Conservation (phyloP, 805 yeast species). For the Jamesozyma lodderae region DNA sequence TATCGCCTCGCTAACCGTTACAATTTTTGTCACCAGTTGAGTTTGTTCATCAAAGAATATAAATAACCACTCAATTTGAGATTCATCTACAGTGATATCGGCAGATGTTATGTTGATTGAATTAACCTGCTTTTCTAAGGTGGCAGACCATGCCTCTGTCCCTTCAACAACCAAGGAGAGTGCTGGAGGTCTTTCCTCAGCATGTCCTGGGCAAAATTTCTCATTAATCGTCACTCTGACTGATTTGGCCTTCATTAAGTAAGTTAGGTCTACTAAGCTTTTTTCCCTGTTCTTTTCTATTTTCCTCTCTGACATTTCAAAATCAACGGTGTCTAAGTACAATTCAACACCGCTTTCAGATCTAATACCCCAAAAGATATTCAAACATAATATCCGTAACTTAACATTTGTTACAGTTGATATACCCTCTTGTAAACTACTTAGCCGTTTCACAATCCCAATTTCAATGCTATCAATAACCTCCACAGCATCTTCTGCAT, state of each 20-base stretch:
- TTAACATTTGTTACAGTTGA: conserved; percentile 11
- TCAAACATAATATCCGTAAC: conserved; percentile 12
- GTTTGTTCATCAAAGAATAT: conserved; percentile 13
- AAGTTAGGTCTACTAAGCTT: conserved; percentile 10
- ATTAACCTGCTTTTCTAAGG: conserved; percentile 10
- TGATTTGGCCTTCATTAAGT: conserved; percentile 13
- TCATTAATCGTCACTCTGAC: conserved; percentile 15
- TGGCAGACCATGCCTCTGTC: conserved; percentile 25
- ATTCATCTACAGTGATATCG: conserved; percentile 27
- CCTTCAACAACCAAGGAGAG: conserved; percentile 22
- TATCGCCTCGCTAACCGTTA: conserved; percentile 3
- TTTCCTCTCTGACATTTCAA: conserved; percentile 15
- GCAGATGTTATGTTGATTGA: conserved; percentile 27
- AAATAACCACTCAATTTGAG: conserved; percentile 31
- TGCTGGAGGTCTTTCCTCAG: conserved; percentile 21
- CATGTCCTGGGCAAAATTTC: conserved; percentile 2
- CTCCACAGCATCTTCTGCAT: conserved; percentile 35
- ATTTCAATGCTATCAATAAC: conserved; percentile 60
- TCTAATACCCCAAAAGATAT: conserved; percentile 18
- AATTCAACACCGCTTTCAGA: conserved; percentile 14
- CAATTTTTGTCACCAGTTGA: conserved; percentile 7
- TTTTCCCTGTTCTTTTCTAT: conserved; percentile 14
- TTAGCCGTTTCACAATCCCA: conserved; percentile 42
- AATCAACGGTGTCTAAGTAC: conserved; percentile 16
- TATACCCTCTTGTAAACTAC: conserved; percentile 21